Evolutionary conservation across 371 early-diverging fungal genomes (phyloP).

Genomic region (Lichtheimia ramosa): DNA sequence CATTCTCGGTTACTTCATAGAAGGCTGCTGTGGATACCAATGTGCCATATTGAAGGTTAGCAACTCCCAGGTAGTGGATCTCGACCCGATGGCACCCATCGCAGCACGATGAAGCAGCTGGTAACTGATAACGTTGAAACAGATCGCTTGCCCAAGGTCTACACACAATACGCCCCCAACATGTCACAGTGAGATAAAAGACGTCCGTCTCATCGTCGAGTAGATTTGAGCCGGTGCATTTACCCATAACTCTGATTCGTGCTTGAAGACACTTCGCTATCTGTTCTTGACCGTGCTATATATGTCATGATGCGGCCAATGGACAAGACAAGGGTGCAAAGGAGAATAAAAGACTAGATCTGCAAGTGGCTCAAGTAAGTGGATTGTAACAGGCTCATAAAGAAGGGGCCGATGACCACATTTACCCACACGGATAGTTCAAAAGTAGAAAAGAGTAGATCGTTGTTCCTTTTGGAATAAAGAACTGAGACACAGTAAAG

Average conservation of each 20-base stretch:
- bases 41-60: constrained; percentile 17
- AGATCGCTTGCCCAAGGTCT: constrained; percentile 23
- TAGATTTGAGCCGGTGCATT: neutral
- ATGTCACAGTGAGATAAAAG: neutral
- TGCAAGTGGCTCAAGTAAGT: too few relatives aligned
- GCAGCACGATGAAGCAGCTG: neutral
- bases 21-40: constrained; percentile 18
- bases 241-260: constrained; percentile 1
- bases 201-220: neutral
- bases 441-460: too few relatives aligned
- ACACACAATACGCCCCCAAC: constrained; percentile 1
- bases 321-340: neutral
- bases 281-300: constrained; percentile 17
- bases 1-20: constrained; percentile 41
- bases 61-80: constrained; percentile 29
- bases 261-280: constrained; percentile 14
- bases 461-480: neutral
- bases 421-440: too few relatives aligned
- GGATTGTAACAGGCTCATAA: too few relatives aligned
- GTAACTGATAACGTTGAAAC: constrained; percentile 22
- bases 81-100: constrained; percentile 21
- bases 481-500: neutral
- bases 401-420: too few relatives aligned
- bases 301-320: constrained; percentile 5
- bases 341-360: neutral